A percentile compares a stretch with the other conserved stretches of the same genome.
Evolutionary conservation across 306 rosid genomes (phyloP).

Genomic region (Hippophae tibetana): DNA sequence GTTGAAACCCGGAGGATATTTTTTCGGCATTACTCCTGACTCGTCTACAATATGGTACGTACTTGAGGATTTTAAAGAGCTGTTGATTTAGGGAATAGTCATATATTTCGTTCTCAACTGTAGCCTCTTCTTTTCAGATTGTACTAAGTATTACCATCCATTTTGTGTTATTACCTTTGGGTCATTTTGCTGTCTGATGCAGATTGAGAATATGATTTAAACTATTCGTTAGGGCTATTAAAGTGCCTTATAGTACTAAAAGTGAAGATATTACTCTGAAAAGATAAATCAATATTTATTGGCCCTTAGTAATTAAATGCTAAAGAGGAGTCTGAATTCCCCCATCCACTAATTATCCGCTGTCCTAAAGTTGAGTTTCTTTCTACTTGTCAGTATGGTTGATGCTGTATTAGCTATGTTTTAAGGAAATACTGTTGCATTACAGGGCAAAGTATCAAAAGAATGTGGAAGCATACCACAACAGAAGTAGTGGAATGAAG

Average conservation of each 20-base stretch:
- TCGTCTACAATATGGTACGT: constrained; percentile 97
- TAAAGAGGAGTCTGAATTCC: too few relatives aligned
- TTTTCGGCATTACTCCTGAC: constrained; percentile 98
- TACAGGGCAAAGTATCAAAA: constrained; percentile 95
- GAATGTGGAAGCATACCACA: constrained; percentile 96
- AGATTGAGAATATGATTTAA: background rate
- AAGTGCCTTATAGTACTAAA: background rate
- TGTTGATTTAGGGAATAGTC: background rate
- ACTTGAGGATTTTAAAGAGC: constrained; percentile 21
- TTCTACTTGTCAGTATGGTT: background rate
- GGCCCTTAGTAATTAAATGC: background rate
- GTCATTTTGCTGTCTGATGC: background rate
- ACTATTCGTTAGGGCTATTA: background rate
- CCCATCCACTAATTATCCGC: background rate
- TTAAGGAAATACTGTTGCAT: background rate
- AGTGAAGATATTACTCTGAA: background rate
- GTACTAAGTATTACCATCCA: background rate
- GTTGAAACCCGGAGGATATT: constrained; percentile 95
- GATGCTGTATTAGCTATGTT: background rate
- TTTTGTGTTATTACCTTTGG: background rate
- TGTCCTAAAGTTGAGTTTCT: background rate
- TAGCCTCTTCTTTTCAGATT: background rate
- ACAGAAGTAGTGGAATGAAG: constrained; percentile 79
- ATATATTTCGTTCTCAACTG: background rate
- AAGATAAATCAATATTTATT: background rate